Evolutionary conservation across 2,329 filamentous ascomycete species (phyloP), one percentile per base, ranked within the genome.

Genomic region (Ophiocordyceps camponoti-leonardi): DNA sequence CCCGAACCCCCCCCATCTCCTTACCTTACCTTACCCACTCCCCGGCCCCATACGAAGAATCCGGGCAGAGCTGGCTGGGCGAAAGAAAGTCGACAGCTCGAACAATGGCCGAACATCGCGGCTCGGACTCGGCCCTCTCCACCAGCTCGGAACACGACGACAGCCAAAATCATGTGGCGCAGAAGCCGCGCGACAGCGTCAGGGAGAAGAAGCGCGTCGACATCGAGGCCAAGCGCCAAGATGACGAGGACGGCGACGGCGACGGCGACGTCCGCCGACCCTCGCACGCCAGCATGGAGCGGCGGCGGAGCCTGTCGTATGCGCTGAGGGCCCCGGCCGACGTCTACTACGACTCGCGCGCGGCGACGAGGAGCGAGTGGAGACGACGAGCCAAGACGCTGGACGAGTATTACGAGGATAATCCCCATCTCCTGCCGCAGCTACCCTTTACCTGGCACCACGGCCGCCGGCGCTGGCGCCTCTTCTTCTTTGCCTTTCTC

Each of bases 401-500:
- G 14, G 51, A 63, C 44, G 62, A 65, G 41, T 65, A 65, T 53
- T 65, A 65, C 51, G 58, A 62, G 6, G 59, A 58, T 26, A 62
- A 65, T 35, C 62, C 62, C 0, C 50, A 59, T 4, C 49, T 65
- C 18, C 49, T 65, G n/a, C 62, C 62, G 0, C 62, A 65, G 52
- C 54, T 65, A 23, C 62, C 62, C 4, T 65, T 65, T 42, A 63
- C 62, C 2, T 65, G 62, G 62, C 62, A 64, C 42, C 62, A 65
- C 49, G 62, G 62, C 37, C 55, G 58, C 46, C 58, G 57, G 41
- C 61, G 62, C 19, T 65, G 55, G 59, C 67, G 66, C 45, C 65
- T 73, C 14, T 66, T 67, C 49, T 48, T 72, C 11, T 65, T 72
- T 46, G 62, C 62, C 37, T 65, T 74, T 46, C 55, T 73, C 22